A percentile compares a stretch with the other conserved stretches of the same genome.
Evolutionary conservation across 2,329 filamentous ascomycete species (phyloP).

Genomic region (Simplicillium sp.): DNA sequence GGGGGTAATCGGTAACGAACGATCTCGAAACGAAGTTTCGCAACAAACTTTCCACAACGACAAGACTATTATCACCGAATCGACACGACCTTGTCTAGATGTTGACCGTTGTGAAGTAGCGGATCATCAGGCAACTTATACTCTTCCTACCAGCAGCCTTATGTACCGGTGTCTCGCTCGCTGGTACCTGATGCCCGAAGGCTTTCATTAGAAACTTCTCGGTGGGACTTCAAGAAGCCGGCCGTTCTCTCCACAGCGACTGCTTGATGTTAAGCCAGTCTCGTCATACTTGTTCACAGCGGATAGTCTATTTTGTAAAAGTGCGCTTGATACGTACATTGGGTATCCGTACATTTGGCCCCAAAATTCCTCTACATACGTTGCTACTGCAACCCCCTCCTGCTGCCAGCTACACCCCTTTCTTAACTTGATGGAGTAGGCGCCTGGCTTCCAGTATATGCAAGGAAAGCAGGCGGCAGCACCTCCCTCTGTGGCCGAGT

Average conservation of each 20-base stretch:
- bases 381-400: slow-evolving; percentile 16
- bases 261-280: slow-evolving; percentile 15
- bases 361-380: slow-evolving; percentile 17
- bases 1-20: no score
- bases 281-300: neutral
- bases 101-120: slow-evolving; percentile 5
- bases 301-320: slow-evolving; percentile 14
- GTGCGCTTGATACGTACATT: slow-evolving; percentile 25
- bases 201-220: neutral
- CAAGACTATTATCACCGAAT: no score
- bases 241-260: slow-evolving; percentile 12
- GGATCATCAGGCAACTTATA: slow-evolving; percentile 29
- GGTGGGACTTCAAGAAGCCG: slow-evolving; percentile 15
- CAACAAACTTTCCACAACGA: no score
- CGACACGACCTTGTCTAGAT: neutral
- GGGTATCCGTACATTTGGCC: slow-evolving; percentile 29
- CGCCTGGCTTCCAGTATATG: no score
- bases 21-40: no score
- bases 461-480: no score
- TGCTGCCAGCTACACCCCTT: slow-evolving; percentile 4
- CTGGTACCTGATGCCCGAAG: slow-evolving; percentile 10
- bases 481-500: no score
- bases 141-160: slow-evolving; percentile 7
- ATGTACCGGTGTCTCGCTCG: no score
- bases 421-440: no score